Percentiles rank a stretch among this genome's conserved stretches.
These are phyloP conservation scores for Sarcomyxa edulis DNA, from an alignment of 768 basidiomycete species.

Conservation along the genomic window DNA sequence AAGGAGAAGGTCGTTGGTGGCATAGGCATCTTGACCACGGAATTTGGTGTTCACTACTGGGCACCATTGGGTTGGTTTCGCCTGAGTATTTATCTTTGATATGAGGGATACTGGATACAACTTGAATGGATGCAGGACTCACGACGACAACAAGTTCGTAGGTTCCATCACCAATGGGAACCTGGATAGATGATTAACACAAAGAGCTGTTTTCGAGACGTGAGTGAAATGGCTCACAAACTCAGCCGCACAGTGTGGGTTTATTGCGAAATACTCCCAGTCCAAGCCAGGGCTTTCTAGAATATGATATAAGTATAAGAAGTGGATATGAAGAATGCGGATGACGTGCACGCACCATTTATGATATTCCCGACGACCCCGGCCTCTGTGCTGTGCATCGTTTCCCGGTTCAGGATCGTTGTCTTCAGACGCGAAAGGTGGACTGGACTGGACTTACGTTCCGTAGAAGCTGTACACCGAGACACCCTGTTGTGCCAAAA, in stretches of 20 bases:
- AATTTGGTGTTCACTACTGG: conserved; percentile 7
- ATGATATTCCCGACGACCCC: conserved; percentile 9
- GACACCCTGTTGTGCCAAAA: conserved; percentile 22
- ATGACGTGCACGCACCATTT: conserved; percentile 1
- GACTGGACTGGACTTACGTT: conserved; percentile 16
- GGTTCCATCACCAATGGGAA: conserved; percentile 13
- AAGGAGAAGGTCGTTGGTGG: conserved; percentile 18
- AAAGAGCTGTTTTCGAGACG: too few relatives aligned
- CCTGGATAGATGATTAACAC: too few relatives aligned
- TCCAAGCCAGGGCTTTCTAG: conserved; percentile 11
- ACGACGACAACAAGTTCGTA: conserved; percentile 17
- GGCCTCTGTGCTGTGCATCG: conserved; percentile 7
- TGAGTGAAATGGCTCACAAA: too few relatives aligned
- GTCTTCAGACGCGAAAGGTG: too few relatives aligned
- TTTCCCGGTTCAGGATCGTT: too few relatives aligned
- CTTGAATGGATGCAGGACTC: neutral
- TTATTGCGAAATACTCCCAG: conserved; percentile 18
- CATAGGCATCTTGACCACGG: conserved; percentile 12
- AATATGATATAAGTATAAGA: too few relatives aligned
- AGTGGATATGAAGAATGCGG: too few relatives aligned
- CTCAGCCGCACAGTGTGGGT: conserved; percentile 8
- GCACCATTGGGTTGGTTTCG: conserved; percentile 1
- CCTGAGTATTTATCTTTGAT: too few relatives aligned
- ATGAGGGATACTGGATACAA: too few relatives aligned
- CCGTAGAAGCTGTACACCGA: conserved; percentile 23